Evolutionary conservation across 2,329 filamentous ascomycete species (phyloP), one percentile per base, ranked within the genome.

Genomic region (Fusarium verticillioides): DNA sequence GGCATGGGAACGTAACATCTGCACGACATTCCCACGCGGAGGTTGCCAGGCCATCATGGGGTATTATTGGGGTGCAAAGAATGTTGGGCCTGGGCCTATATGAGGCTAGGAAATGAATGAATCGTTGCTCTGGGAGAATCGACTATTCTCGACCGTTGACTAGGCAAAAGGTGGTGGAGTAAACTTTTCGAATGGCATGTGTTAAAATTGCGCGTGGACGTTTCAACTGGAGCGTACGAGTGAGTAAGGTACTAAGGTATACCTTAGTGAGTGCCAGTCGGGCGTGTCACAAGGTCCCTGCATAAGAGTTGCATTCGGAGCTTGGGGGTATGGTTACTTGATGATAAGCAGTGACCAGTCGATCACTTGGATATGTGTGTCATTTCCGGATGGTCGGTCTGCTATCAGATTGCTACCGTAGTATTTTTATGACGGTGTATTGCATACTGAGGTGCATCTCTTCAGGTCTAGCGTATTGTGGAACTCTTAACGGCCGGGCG

Each of bases 151-250:
- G n/a, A 42, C 37, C 7, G 44, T 66, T 70, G 56, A 21, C 46
- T 19, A 32, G 62, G 21, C 16, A 52, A 39, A 52, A 39, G 64
- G 30, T 61, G 49, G 57, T 63, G 58, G 57, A 37, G 32, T 46
- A 32, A 36, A 44, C 10, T 40, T 52, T 30, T 32, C 40, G 46
- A 40, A n/a, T 73, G 70, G 70, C 62, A 73, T 73, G 70, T 42
- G 42, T 44, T 61, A 59, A 73, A 59, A 74, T 73, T 74, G 62
- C 62, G 66, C 54, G 70, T 71, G 66, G 49, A 49, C 46, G 43
- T 30, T 60, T 54, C 19, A 59, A 40, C 46, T 40, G 26, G 57
- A 66, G 70, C 34, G 60, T 37, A 39, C 23, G 34, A 37, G 47
- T 40, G 42, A 43, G 40, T n/a, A n/a, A n/a, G 16, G 34, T 9